Percentiles rank a stretch among this genome's conserved stretches.
Conservation (phyloP, 148 eudicot genomes). For the Dysphania ambrosioides region DNA sequence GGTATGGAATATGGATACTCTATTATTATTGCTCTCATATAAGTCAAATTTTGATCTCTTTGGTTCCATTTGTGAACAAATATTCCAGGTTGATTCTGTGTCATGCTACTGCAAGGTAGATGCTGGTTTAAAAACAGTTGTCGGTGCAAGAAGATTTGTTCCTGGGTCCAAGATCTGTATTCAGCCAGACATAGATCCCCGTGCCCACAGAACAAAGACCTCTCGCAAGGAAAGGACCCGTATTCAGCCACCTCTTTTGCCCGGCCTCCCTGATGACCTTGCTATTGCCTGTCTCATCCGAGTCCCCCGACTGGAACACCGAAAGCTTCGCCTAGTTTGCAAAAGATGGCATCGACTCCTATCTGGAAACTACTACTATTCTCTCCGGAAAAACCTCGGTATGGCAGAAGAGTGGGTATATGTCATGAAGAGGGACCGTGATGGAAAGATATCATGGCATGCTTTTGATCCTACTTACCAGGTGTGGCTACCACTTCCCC, state of each 20-base stretch:
- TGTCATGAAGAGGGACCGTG: constrained; percentile 83
- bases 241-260: constrained; percentile 74
- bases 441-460: constrained; percentile 84
- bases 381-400: constrained; percentile 68
- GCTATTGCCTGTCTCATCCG: constrained; percentile 89
- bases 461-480: constrained; percentile 89
- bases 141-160: constrained; percentile 80
- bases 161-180: constrained; percentile 87
- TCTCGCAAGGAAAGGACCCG: constrained; percentile 65
- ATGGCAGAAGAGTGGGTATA: constrained; percentile 95
- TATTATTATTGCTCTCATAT: not conserved
- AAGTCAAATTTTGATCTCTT: not conserved
- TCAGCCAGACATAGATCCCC: constrained; percentile 82
- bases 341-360: constrained; percentile 76
- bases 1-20: not conserved
- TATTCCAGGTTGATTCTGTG: constrained; percentile 81
- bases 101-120: constrained; percentile 94
- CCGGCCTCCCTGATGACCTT: constrained; percentile 93
- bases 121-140: constrained; percentile 80
- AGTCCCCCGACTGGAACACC: constrained; percentile 83
- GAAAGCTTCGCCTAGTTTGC: constrained; percentile 80
- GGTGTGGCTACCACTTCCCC: constrained; percentile 92
- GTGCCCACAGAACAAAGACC: constrained; percentile 65
- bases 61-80: constrained; percentile 5
- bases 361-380: constrained; percentile 75